Evolutionary conservation across 495 filamentous ascomycete species (phyloP).

Genomic region (Penicillium tannophilum): DNA sequence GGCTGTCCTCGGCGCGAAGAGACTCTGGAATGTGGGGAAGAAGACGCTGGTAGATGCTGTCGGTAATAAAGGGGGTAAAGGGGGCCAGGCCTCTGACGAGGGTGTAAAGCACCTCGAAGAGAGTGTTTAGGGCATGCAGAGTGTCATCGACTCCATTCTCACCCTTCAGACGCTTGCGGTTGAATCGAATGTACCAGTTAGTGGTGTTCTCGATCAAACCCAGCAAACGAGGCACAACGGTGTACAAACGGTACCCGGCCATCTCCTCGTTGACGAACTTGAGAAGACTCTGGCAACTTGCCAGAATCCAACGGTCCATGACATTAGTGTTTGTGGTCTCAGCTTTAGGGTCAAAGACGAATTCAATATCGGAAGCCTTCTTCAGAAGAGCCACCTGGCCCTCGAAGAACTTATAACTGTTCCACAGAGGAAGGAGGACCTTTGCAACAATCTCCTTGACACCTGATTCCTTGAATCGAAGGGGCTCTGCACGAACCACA

Average conservation of each 20-base stretch:
- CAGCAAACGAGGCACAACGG: conserved; percentile 87
- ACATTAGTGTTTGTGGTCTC: conserved; percentile 81
- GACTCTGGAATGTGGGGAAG: conserved; percentile 73
- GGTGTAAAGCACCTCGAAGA: conserved; percentile 96
- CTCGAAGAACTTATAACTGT: conserved; percentile 96
- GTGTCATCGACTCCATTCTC: conserved; percentile 89
- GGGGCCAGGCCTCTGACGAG: conserved; percentile 84
- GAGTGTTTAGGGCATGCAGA: conserved; percentile 85
- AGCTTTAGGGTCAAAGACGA: conserved; percentile 73
- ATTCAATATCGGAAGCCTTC: conserved; percentile 81
- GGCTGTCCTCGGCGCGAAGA: conserved; percentile 65
- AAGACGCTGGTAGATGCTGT: conserved; percentile 90
- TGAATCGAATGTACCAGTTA: conserved; percentile 99
- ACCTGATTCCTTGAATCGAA: conserved; percentile 88
- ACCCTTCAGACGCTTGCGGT: conserved; percentile 92
- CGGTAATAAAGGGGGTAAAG: conserved; percentile 94
- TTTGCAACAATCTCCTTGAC: conserved; percentile 97
- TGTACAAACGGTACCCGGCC: conserved; percentile 88
- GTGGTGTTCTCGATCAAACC: conserved; percentile 92
- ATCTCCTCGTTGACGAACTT: conserved; percentile 96
- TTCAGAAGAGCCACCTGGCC: conserved; percentile 92
- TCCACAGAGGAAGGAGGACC: conserved; percentile 93
- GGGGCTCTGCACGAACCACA: conserved; percentile 83
- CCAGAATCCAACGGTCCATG: conserved; percentile 97
- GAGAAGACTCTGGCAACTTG: conserved; percentile 88